Evolutionary conservation across 345 rosid species (phyloP).

Genomic region (Linum trigynum): DNA sequence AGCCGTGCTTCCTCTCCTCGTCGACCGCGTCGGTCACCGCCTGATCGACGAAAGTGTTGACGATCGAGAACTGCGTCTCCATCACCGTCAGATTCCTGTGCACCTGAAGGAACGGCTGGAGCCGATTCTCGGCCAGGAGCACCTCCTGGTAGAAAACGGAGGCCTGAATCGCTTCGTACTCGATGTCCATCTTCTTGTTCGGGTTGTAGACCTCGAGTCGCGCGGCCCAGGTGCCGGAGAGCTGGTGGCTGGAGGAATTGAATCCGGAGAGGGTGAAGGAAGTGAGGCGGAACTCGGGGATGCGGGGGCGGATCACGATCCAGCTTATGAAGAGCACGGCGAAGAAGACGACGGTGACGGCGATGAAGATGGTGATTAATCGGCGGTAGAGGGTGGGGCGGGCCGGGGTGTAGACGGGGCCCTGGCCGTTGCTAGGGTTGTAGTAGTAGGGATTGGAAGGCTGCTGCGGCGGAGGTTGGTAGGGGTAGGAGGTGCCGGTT

Average conservation of each 20-base stretch:
- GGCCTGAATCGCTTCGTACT: slow-evolving; percentile 26
- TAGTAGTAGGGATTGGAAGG: slow-evolving; percentile 22
- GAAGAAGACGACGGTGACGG: slow-evolving; percentile 34
- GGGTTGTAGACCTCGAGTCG: slow-evolving; percentile 46
- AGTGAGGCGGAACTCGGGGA: slow-evolving; percentile 40
- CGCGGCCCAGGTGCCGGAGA: slow-evolving; percentile 53
- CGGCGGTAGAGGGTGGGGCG: slow-evolving; percentile 45
- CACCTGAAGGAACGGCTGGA: slow-evolving; percentile 53
- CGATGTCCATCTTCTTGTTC: slow-evolving; percentile 54
- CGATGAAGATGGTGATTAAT: slow-evolving; percentile 21
- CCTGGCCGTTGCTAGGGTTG: slow-evolving; percentile 6
- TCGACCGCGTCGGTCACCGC: slow-evolving; percentile 23
- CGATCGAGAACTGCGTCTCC: slow-evolving; percentile 29
- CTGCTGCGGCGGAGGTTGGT: slow-evolving; percentile 23
- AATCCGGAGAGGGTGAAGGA: slow-evolving; percentile 54
- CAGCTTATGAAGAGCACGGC: slow-evolving; percentile 43
- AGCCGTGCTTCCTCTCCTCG: slow-evolving; percentile 28
- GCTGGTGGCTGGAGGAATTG: slow-evolving; percentile 26
- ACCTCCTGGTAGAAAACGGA: slow-evolving; percentile 18
- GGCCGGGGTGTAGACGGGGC: slow-evolving; percentile 24
- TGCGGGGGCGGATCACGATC: slow-evolving; percentile 63
- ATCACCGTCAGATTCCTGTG: slow-evolving; percentile 31
- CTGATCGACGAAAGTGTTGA: slow-evolving; percentile 31
- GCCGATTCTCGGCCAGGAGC: slow-evolving; percentile 31
- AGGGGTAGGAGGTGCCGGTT: slow-evolving; percentile 33